Evolutionary conservation across 495 filamentous ascomycete species (phyloP), one percentile per base, ranked within the genome.

Genomic region (Lasiosphaeria hispida): DNA sequence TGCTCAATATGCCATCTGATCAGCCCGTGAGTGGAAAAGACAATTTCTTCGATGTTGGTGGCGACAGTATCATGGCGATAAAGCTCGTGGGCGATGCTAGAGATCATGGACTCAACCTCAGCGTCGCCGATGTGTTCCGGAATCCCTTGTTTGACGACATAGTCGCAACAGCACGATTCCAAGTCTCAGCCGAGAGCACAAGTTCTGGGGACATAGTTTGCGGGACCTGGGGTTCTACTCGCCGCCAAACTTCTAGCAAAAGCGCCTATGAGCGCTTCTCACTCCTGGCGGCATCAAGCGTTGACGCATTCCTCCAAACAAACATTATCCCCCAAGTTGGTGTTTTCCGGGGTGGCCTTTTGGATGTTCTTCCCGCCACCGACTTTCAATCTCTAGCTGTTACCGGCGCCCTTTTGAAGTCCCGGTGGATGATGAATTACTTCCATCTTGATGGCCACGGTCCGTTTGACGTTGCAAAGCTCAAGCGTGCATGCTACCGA

Each of bases 31-130:
- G 71, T 10, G 47, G 75, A 13, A 62, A 80, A 7, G 75, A 83
- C 60, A 80, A 74, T 48, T 89, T 89, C 67, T 70, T 87, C 40
- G 75, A 71, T n/a, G 70, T 87, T 10, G 85, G 86, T 33, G 86
- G 85, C 23, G 86, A 89, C 60, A 63, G 60, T 5, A 85, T 88
- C 36, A 77, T 79, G n/a, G 85, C 84, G 0, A 87, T 88, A 75
- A 81, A 79, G 62, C 75, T 87, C 56, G 84, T 80, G 19, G 75
- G 79, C 14, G 75, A 75, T 53, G 80, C 77, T 34, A 81, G 71
- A 17, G 61, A 64, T n/a, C 70, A 75, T 10, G 81, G 81, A 1
- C 53, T 84, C 17, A 61, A 69, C 30, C 68, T 86, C 42, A 81
- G 75, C 4, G 80, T 84, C 15, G 77, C 78, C 10, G 63, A 72